Conservation (phyloP, 2,329 filamentous ascomycete genomes). For the Claviceps spartinae region DNA sequence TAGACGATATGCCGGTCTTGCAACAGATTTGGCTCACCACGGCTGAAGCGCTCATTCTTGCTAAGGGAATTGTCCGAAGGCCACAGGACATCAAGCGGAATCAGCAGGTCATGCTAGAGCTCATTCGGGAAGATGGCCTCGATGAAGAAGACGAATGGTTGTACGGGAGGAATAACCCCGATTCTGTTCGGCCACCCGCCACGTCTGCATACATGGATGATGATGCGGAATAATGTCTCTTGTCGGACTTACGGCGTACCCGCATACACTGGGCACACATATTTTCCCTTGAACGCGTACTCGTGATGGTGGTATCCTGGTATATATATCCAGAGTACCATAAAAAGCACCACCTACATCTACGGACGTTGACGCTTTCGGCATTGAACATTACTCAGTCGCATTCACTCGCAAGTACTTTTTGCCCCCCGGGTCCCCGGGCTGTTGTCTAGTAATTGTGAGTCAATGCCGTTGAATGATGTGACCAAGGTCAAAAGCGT, state of each 20-base stretch:
- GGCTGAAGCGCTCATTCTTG: constrained; percentile 47
- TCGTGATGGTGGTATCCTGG: not conserved
- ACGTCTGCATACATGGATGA: constrained; percentile 33
- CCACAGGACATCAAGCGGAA: constrained; percentile 50
- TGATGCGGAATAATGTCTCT: constrained; percentile 24
- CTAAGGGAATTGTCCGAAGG: constrained; percentile 43
- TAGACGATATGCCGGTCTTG: constrained; percentile 42
- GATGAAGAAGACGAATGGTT: constrained; percentile 50
- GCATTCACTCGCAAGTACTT: not conserved
- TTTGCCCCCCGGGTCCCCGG: not conserved
- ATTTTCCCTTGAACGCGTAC: not conserved
- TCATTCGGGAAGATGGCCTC: constrained; percentile 48
- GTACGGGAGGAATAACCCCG: constrained; percentile 40
- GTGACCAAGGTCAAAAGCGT: no score
- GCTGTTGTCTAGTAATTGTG: not conserved
- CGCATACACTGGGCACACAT: no score
- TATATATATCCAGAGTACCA: not conserved
- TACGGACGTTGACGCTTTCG: constrained; percentile 5
- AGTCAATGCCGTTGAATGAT: not conserved
- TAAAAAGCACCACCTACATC: not conserved
- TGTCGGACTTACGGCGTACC: no score
- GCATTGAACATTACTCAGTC: not conserved
- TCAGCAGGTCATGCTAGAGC: constrained; percentile 45
- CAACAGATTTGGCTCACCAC: constrained; percentile 50
- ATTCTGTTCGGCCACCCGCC: constrained; percentile 38